These are phyloP conservation scores for Hypoxylon sp. DNA, from an alignment of 2,329 filamentous ascomycete species.

Conservation along the genomic window DNA sequence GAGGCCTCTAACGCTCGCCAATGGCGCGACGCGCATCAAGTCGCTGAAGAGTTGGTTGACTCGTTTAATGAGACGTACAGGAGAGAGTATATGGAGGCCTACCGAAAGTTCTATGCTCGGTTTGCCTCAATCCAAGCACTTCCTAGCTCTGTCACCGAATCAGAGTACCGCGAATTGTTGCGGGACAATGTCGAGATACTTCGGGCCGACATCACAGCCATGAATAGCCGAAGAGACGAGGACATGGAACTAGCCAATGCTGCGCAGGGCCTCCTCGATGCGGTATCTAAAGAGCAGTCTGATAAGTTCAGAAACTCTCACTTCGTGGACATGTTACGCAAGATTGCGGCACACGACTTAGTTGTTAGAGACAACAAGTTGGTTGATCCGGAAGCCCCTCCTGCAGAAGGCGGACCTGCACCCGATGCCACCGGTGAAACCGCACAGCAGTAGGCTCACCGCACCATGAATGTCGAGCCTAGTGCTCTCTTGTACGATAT, in stretches of 20 bases:
- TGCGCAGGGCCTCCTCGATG: conserved; percentile 77
- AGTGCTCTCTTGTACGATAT: neutral
- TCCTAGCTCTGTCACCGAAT: too few relatives aligned
- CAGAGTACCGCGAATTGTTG: too few relatives aligned
- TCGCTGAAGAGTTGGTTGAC: too few relatives aligned
- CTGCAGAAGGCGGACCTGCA: neutral
- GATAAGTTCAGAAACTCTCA: conserved; percentile 83
- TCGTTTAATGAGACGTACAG: too few relatives aligned
- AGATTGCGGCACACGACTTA: conserved; percentile 78
- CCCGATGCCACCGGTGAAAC: neutral
- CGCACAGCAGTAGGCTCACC: neutral
- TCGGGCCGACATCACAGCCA: too few relatives aligned
- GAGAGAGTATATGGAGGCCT: too few relatives aligned
- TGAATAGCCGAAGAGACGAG: too few relatives aligned
- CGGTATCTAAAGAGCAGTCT: conserved; percentile 75
- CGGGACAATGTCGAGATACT: too few relatives aligned
- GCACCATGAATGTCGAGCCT: neutral
- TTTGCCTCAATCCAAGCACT: too few relatives aligned
- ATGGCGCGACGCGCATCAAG: too few relatives aligned
- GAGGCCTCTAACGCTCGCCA: too few relatives aligned
- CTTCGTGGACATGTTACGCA: conserved; percentile 82
- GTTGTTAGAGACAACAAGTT: conserved; percentile 78
- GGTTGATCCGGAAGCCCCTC: conserved; percentile 55
- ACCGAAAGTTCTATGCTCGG: too few relatives aligned
- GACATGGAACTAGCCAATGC: conserved; percentile 79